Base-by-base conservation (phyloP, 305 asterid species). In the Fraxinus sp. region DNA sequence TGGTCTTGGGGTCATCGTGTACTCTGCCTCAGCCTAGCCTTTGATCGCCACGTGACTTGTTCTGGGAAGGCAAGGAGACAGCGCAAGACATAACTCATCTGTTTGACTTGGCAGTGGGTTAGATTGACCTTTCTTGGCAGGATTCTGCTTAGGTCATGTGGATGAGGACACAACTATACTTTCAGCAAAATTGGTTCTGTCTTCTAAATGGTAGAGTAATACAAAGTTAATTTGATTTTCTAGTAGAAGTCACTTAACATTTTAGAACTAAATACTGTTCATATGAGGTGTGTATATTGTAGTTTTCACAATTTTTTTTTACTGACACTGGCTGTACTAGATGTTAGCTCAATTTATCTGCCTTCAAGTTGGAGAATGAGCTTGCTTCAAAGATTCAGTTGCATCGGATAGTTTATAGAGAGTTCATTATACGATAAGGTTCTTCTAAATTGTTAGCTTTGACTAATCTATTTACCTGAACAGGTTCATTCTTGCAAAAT, bases 401-500 rank as follows among this genome's bases (percentile, higher is more conserved):
- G 37, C 22, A 70, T 28, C 1, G 24, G 76, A 32, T 70, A 32
- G 41, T 32, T 5, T 30, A 13, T 66, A 66, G 74, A 66, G 74
- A 66, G 74, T 5, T 70, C 39, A 70, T 70, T 70, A 11, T 70
- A 26, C 1, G n/a, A 20, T 24, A 32, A 70, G 20, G 22, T 14
- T 70, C 30, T 24, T 30, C 18, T 13, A 70, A 70, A 13, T 66
- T 66, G 74, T 66, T 13, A 13, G 11, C 39, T 35, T 55, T 55
- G 2, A 84, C 85, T 72, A 57, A 77, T 86, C 26, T 14, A 18
- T 41, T 77, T 83, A 64, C 64, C 81, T 85, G 72, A 13, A 32
- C 92, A 96, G 99, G 98, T 86, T 82, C 94, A 91, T 71, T 92
- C 97, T 52, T 91, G 95, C 91, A 94, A 93, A 82, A 81, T 85